phyloP scores from a whole-genome alignment of 2,329 filamentous ascomycete species.

The Cladobotryum mycophilum region DNA sequence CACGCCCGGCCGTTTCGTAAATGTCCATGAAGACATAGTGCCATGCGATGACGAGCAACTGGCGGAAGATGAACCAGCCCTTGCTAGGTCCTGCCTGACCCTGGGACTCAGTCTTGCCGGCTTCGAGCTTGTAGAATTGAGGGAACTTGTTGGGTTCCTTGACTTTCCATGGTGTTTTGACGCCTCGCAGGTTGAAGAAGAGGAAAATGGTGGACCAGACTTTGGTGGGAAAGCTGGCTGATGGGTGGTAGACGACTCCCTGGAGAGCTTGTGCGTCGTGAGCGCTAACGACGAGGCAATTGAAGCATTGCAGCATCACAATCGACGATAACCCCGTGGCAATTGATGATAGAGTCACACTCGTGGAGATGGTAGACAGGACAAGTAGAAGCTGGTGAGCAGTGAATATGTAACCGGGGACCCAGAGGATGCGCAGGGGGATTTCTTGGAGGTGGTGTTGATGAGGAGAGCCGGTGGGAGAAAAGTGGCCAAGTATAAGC shows the following conservation, averaged over 20 bases:
- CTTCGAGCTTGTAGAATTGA: background rate
- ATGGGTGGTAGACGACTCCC: background rate
- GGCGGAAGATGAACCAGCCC: conserved; percentile 3
- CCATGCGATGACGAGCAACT: conserved; percentile 6
- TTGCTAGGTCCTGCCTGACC: background rate
- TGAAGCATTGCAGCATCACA: conserved; percentile 5
- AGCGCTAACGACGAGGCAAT: conserved; percentile 2
- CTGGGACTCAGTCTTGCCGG: background rate
- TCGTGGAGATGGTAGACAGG: background rate
- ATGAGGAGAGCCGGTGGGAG: background rate
- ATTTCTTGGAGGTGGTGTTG: background rate
- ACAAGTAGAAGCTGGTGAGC: background rate
- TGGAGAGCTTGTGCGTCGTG: conserved; percentile 4
- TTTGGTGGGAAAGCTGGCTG: background rate
- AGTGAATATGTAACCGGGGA: background rate
- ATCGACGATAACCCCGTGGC: background rate
- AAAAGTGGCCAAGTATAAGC: background rate
- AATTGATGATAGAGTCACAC: background rate
- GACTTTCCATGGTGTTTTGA: conserved; percentile 7
- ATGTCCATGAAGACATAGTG: conserved; percentile 9
- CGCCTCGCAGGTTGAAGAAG: conserved; percentile 9
- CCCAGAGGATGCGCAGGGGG: background rate
- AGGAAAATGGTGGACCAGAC: background rate
- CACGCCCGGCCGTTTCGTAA: background rate
- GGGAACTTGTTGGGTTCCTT: conserved; percentile 2